Conservation (phyloP, 768 basidiomycete species). For the Xanthoconium purpureum region DNA sequence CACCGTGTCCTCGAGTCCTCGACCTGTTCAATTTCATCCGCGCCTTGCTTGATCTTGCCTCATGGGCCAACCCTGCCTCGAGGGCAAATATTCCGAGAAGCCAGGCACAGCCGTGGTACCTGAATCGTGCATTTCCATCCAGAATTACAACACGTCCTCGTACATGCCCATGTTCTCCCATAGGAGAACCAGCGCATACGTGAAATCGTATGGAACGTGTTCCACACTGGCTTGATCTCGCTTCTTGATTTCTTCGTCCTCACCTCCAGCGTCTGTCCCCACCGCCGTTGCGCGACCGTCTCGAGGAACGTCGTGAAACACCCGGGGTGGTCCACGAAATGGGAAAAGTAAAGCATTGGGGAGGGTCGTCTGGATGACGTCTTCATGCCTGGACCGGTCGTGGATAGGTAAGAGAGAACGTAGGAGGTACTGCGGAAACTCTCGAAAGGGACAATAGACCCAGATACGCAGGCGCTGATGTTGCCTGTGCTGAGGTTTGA, state of each 20-base stretch:
- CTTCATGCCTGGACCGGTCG: constrained; percentile 15
- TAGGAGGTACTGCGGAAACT: constrained; percentile 41
- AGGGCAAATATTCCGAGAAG: constrained; percentile 34
- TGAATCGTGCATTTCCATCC: constrained; percentile 68
- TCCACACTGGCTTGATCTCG: constrained; percentile 88
- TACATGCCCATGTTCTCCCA: constrained; percentile 97
- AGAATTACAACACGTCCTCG: constrained; percentile 90
- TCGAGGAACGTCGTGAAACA: constrained; percentile 89
- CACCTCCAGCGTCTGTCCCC: constrained; percentile 62
- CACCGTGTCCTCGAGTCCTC: constrained; percentile 74
- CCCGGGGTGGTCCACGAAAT: constrained; percentile 85
- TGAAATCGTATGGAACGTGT: constrained; percentile 88
- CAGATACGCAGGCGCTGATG: constrained; percentile 60
- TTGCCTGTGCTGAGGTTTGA: constrained; percentile 22
- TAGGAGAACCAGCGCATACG: constrained; percentile 84
- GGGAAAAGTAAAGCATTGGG: constrained; percentile 85
- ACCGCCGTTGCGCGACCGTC: constrained; percentile 73
- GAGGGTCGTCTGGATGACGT: constrained; percentile 59
- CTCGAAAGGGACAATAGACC: constrained; percentile 77
- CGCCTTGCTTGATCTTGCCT: constrained; percentile 74
- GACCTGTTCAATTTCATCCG: constrained; percentile 75
- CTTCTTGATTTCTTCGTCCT: constrained; percentile 51
- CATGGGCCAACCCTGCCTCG: too few species aligned
- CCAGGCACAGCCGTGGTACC: not conserved
- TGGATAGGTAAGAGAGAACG: too few species aligned